Evolutionary conservation across 176 grass and related monocot species (phyloP), one percentile per base, ranked within the genome.

Genomic region (Cenchrus purpureus): DNA sequence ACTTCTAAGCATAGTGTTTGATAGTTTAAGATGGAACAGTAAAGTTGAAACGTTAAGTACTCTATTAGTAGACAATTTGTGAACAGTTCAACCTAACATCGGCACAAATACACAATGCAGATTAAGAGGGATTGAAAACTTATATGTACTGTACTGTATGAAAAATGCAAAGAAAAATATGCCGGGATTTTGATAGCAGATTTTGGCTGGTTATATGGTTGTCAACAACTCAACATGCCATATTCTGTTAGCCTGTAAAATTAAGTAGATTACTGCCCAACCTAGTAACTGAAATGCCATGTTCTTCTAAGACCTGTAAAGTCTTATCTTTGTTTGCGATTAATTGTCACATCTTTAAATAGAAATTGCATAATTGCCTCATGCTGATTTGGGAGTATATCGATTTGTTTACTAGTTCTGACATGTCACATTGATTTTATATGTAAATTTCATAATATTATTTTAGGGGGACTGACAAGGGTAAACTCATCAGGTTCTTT

Each of bases 341-440:
- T 65, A 84, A n/a, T 44, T 77, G 28, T 69, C 22, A 76, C n/a
- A 68, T 17, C n/a, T 76, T 71, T 50, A 59, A 74, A 68, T 52
- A 13, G 43, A 13, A 28, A 42, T 50, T 58, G 29, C 51, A 10
- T 12, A 52, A 34, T 72, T 44, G 16, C 15, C n/a, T 70, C 75
- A 52, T 51, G 22, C 20, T 37, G 34, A 65, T 10, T 52, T 17
- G 17, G 65, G 34, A 4, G 54, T 56, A 31, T 32, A 53, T 83
- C 3, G 1, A 71, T 20, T 67, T 80, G 54, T 62, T 81, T 1
- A 22, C 28, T 79, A 10, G 44, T 57, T 34, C 59, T 15, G 66
- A 76, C 74, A 6, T 84, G 46, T 53, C 56, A 43, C 52, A 65
- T 71, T 50, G 34, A 58, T 64, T 57, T 74, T 74, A 22, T 68